Evolutionary conservation across 768 basidiomycete species (phyloP).

Genomic region (Boletus subcaerulescens): DNA sequence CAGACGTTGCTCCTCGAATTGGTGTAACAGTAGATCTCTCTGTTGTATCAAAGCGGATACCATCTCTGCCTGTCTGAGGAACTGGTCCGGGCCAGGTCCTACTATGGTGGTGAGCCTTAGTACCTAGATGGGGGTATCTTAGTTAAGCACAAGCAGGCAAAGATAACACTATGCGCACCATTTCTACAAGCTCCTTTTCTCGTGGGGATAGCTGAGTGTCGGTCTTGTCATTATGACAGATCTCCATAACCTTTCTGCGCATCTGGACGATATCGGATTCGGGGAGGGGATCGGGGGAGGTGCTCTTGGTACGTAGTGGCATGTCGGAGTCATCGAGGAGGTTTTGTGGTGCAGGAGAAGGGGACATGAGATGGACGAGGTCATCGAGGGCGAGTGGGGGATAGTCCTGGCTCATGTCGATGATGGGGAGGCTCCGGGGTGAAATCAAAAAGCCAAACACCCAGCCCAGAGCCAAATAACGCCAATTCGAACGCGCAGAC

Average conservation of each 20-base stretch:
- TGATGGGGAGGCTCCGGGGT: background rate
- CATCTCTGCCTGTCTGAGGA: constrained; percentile 58
- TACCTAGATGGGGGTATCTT: constrained; percentile 37
- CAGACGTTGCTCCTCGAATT: constrained; percentile 55
- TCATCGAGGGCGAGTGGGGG: constrained; percentile 52
- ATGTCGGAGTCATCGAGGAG: constrained; percentile 20
- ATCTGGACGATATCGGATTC: constrained; percentile 49
- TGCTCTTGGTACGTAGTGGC: constrained; percentile 18
- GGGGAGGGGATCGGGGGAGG: constrained; percentile 39
- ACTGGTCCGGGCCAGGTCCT: constrained; percentile 43
- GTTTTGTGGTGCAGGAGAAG: constrained; percentile 40
- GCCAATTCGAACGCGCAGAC: constrained; percentile 37
- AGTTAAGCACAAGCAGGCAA: background rate
- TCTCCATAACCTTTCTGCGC: constrained; percentile 43
- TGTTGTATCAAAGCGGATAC: constrained; percentile 57
- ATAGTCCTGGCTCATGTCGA: constrained; percentile 33
- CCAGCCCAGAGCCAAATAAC: constrained; percentile 19
- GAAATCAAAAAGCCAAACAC: constrained; percentile 32
- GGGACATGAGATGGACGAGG: constrained; percentile 52
- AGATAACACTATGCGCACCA: constrained; percentile 43
- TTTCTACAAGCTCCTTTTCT: constrained; percentile 54
- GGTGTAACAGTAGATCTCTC: constrained; percentile 52
- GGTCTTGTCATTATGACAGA: constrained; percentile 34
- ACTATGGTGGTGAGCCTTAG: constrained; percentile 42
- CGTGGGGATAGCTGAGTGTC: constrained; percentile 26